Evolutionary conservation across 2,329 filamentous ascomycete genomes (phyloP).

Genomic region (Neonectria coccinea): DNA sequence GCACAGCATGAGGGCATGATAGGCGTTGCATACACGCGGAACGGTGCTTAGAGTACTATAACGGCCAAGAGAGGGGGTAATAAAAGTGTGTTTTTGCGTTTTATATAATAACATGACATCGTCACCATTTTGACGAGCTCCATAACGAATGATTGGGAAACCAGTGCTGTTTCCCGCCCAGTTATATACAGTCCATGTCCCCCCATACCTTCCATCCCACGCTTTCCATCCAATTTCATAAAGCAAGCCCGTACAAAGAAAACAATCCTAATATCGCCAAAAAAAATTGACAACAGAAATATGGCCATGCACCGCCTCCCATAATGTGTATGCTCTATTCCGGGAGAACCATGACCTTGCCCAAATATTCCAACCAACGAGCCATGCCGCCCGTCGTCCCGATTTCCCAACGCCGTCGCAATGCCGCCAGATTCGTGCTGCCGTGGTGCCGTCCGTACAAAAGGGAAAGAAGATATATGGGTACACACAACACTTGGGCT

Average conservation of each 20-base stretch:
- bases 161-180: background rate
- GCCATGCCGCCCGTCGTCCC: conserved; percentile 1
- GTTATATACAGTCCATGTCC: background rate
- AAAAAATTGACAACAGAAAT: conserved; percentile 13
- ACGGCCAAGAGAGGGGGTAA: background rate
- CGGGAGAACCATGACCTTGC: conserved; percentile 12
- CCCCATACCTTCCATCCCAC: background rate
- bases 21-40: background rate
- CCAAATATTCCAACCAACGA: conserved; percentile 10
- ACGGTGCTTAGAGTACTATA: background rate
- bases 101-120: background rate
- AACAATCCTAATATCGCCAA: conserved; percentile 10
- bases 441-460: conserved; percentile 30
- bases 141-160: background rate
- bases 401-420: conserved; percentile 40
- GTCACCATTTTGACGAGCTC: background rate
- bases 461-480: conserved; percentile 35
- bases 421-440: conserved; percentile 34
- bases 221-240: background rate
- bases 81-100: conserved; percentile 3
- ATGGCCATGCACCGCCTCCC: conserved; percentile 1
- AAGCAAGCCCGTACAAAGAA: background rate
- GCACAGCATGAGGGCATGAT: background rate
- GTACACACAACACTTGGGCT: conserved; percentile 16
- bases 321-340: conserved; percentile 11